Conservation (phyloP, 768 basidiomycete species). For the Pulveroboletus sp. region DNA sequence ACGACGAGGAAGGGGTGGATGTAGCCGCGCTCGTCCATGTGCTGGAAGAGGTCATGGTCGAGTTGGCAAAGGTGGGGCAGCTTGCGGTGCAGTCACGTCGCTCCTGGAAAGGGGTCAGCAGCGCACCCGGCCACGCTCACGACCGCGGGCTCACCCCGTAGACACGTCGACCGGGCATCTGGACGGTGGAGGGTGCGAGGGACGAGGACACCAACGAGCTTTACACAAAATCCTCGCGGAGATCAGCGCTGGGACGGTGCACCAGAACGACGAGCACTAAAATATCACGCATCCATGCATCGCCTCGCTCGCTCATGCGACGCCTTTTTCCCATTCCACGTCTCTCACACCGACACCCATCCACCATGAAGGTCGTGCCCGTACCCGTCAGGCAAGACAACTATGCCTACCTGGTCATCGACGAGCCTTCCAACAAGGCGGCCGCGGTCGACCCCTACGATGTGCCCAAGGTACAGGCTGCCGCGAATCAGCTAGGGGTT, state of each 20-base stretch:
- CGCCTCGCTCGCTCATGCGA: slow-evolving; percentile 16
- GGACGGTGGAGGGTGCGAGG: not conserved
- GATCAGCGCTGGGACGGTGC: slow-evolving; percentile 1
- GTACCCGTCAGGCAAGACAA: slow-evolving; percentile 80
- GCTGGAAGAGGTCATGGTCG: not conserved
- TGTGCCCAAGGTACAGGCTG: slow-evolving; percentile 58
- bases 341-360: not conserved
- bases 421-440: slow-evolving; percentile 59
- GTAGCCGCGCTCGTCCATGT: not conserved
- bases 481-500: slow-evolving; percentile 59
- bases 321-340: not conserved
- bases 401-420: slow-evolving; percentile 80
- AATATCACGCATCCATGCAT: slow-evolving; percentile 16
- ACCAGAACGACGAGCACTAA: not conserved
- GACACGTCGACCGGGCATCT: slow-evolving; percentile 1
- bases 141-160: slow-evolving; percentile 2
- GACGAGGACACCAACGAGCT: not conserved
- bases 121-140: too few relatives aligned
- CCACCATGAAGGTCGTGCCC: slow-evolving; percentile 69
- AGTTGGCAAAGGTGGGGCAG: not conserved
- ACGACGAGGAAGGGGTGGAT: not conserved
- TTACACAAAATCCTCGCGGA: not conserved
- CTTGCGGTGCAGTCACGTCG: not conserved
- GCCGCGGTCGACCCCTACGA: slow-evolving; percentile 82
- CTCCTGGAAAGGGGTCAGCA: slow-evolving; percentile 4